A percentile compares a stretch with the other conserved stretches of the same genome.
Evolutionary conservation across 805 yeast genomes (phyloP).

Genomic region (Wickerhamiella vanderwaltii): DNA sequence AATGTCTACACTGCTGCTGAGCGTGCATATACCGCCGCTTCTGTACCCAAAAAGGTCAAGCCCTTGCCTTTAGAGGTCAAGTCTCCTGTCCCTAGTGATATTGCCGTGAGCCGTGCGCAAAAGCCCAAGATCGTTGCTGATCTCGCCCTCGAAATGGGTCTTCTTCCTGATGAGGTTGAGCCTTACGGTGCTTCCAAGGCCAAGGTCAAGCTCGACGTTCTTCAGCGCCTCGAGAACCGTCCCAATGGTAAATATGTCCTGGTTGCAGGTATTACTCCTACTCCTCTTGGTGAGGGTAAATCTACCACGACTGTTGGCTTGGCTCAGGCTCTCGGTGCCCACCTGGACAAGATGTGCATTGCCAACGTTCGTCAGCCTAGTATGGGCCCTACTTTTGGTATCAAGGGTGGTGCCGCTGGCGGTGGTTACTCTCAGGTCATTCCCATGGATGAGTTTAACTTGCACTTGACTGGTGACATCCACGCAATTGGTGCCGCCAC

Average conservation of each 20-base stretch:
- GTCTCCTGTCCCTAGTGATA: constrained; percentile 80
- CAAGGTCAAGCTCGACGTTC: constrained; percentile 59
- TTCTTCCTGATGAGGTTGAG: constrained; percentile 66
- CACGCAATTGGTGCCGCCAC: constrained; percentile 94
- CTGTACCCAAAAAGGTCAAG: constrained; percentile 36
- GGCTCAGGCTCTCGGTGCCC: constrained; percentile 94
- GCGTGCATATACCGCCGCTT: constrained; percentile 26
- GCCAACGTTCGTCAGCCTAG: constrained; percentile 97
- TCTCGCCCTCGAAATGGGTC: constrained; percentile 74
- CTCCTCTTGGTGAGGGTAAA: constrained; percentile 97
- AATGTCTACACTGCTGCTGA: constrained; percentile 76
- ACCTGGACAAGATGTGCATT: constrained; percentile 64
- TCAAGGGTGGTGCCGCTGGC: constrained; percentile 99
- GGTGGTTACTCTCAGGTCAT: constrained; percentile 97
- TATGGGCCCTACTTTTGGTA: constrained; percentile 98
- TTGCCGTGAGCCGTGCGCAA: constrained; percentile 80
- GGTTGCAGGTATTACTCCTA: constrained; percentile 96
- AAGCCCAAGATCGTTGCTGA: constrained; percentile 67
- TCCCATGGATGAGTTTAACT: constrained; percentile 97
- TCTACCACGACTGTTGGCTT: constrained; percentile 92
- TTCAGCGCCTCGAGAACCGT: constrained; percentile 51
- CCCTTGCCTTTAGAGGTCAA: constrained; percentile 45
- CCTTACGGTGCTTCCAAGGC: constrained; percentile 84
- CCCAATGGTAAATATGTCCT: constrained; percentile 76
- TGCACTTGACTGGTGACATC: constrained; percentile 95